A percentile compares a stretch with the other conserved stretches of the same genome.
phyloP scores from a whole-genome alignment of 225 moss, liverwort and hornwort genomes.

The Rhytidiadelphus loreus region DNA sequence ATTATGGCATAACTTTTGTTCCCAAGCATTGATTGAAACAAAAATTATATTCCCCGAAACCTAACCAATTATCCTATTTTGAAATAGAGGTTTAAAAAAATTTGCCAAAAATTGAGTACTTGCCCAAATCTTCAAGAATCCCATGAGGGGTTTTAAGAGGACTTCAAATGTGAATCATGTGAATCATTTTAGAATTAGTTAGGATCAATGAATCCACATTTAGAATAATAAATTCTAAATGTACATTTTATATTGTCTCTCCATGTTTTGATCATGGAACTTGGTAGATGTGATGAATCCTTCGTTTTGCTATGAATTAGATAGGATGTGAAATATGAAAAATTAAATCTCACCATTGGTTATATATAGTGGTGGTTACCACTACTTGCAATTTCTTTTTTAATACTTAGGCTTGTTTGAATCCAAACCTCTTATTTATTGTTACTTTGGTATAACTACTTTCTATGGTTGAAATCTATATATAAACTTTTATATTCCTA shows the following conservation, averaged over 20 bases:
- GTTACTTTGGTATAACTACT: not conserved
- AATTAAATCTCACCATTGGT: not conserved
- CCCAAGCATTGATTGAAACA: not conserved
- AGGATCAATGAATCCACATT: not conserved
- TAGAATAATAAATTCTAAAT: not conserved
- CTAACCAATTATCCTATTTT: not conserved
- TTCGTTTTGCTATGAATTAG: not conserved
- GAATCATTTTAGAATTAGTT: not conserved
- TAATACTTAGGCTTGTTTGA: not conserved
- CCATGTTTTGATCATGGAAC: not conserved
- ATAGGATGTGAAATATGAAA: not conserved
- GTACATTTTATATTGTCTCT: not conserved
- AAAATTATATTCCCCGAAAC: not conserved
- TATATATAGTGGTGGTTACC: not conserved
- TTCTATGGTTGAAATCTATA: not conserved
- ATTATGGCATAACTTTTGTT: not conserved
- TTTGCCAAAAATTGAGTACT: not conserved
- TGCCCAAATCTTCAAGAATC: not conserved
- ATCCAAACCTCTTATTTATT: not conserved
- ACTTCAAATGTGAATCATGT: not conserved
- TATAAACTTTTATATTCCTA: not conserved
- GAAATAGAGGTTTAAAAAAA: not conserved
- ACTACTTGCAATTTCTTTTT: not conserved
- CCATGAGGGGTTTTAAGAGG: fast-evolving
- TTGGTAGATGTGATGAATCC: not conserved